These are phyloP conservation scores for Arthroderma sp. DNA, from an alignment of 2,329 filamentous ascomycete genomes.

Conservation along the genomic window DNA sequence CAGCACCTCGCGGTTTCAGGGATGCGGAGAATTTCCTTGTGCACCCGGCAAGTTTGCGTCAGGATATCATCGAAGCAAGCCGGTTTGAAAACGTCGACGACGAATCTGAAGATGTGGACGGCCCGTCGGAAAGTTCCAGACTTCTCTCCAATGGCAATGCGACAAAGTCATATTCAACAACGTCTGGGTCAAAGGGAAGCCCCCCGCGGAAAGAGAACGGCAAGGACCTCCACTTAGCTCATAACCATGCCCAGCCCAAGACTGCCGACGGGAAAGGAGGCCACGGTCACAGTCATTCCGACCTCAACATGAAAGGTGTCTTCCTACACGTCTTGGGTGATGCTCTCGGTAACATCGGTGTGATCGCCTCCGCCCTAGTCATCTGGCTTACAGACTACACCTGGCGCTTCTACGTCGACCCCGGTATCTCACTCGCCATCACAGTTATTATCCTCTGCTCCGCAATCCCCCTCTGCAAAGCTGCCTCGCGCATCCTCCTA, in stretches of 20 bases:
- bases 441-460: slow-evolving; percentile 55
- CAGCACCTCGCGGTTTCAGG: slow-evolving; percentile 40
- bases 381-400: slow-evolving; percentile 83
- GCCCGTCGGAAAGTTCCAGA: slow-evolving; percentile 33
- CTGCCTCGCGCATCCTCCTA: slow-evolving; percentile 62
- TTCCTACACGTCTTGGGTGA: slow-evolving; percentile 49
- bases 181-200: slow-evolving; percentile 16
- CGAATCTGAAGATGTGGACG: slow-evolving; percentile 36
- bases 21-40: slow-evolving; percentile 61
- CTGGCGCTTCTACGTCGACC: slow-evolving; percentile 79
- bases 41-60: slow-evolving; percentile 78
- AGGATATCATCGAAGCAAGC: slow-evolving; percentile 82
- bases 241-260: slow-evolving; percentile 66
- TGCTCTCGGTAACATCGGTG: slow-evolving; percentile 35
- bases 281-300: slow-evolving; percentile 30
- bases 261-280: slow-evolving; percentile 46
- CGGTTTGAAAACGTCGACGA: slow-evolving; percentile 45
- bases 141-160: slow-evolving; percentile 31
- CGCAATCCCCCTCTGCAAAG: slow-evolving; percentile 39
- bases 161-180: slow-evolving; percentile 18
- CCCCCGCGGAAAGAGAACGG: slow-evolving; percentile 9
- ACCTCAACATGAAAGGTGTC: slow-evolving; percentile 85
- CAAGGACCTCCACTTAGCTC: slow-evolving; percentile 46
- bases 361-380: slow-evolving; percentile 54
- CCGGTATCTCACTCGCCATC: slow-evolving; percentile 84